Base-by-base conservation (phyloP, 2,329 filamentous ascomycete genomes). In the Paracorniculantispora psalliotae region DNA sequence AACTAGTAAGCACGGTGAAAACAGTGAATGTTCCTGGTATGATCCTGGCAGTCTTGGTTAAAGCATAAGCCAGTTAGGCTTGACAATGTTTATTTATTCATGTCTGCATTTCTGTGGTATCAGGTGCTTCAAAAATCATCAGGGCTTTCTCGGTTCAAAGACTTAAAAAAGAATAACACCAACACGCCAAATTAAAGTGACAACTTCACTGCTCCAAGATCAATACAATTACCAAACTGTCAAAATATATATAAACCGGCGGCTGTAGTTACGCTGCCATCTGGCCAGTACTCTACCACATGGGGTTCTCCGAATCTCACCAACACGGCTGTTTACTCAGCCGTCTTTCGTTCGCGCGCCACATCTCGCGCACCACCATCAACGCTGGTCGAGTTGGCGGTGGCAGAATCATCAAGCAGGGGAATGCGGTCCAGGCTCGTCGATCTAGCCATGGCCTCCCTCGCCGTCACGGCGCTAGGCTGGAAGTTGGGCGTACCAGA, bases 371-470 rank as follows among this genome's bases (percentile, higher is more conserved):
- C 73, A 1, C 74, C 71, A 1, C 69, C 71, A 56, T 83, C 80
- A 37, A 79, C 64, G 2, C 77, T 75, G 1, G 76, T 79, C 6
- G 74, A 69, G 15, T 63, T 67, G 2, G 67, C 66, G 7, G 63
- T 65, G 12, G 65, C 65, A 44, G 68, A 67, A 56, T 83, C 79
- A 17, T 82, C 80, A 17, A 88, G 71, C 30, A 86, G 68, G 2
- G 84, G 83, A 49, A 87, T 86, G 19, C 77, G 74, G 61, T 86
- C 83, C 2, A 87, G 68, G 49, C 68, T 71, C 9, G 66, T 65
- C 13, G 61, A 64, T 28, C 66, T 67, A 26, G 62, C 61, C n/a
- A 61, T 64, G 7, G 57, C 63, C 9, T 64, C 61, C 49, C 62
- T 64, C 2, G 65, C 61, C 50, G 51, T 52, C 17, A 30, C 19